phyloP scores from a whole-genome alignment of 768 basidiomycete species.

The Boletellus sp. region DNA sequence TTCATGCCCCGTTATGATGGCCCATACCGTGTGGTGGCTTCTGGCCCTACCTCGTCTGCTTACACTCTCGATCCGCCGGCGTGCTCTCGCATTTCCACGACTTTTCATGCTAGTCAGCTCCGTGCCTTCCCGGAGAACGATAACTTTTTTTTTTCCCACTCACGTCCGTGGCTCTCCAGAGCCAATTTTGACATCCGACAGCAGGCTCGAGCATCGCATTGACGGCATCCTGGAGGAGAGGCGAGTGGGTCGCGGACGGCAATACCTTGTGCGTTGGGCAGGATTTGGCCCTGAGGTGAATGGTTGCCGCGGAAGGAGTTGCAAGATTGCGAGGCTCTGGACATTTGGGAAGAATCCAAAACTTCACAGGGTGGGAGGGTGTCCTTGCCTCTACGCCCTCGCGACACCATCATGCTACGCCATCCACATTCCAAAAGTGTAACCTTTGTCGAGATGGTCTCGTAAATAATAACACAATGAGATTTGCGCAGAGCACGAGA shows the following conservation, averaged over 20 bases:
- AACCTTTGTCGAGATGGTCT: no score
- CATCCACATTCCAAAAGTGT: constrained; percentile 8
- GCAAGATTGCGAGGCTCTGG: background rate
- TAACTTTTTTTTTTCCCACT: no score
- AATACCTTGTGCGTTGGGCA: background rate
- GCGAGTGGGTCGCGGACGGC: background rate
- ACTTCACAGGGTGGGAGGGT: constrained; percentile 15
- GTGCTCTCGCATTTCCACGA: background rate
- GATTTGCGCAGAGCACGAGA: no score
- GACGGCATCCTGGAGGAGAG: background rate
- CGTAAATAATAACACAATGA: no score
- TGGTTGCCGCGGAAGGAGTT: background rate
- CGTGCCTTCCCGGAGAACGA: no score
- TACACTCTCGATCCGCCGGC: background rate
- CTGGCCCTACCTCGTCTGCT: background rate
- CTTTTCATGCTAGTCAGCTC: background rate
- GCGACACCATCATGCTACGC: no score
- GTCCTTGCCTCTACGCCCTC: no score
- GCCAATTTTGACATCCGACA: background rate
- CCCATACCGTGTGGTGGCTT: background rate
- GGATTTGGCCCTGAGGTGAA: background rate
- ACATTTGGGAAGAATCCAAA: constrained; percentile 1
- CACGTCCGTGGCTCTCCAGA: background rate
- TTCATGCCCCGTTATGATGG: background rate
- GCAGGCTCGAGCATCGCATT: background rate